Base-by-base conservation (phyloP, 805 yeast species). In the Vanderwaltozyma polyspora region DNA sequence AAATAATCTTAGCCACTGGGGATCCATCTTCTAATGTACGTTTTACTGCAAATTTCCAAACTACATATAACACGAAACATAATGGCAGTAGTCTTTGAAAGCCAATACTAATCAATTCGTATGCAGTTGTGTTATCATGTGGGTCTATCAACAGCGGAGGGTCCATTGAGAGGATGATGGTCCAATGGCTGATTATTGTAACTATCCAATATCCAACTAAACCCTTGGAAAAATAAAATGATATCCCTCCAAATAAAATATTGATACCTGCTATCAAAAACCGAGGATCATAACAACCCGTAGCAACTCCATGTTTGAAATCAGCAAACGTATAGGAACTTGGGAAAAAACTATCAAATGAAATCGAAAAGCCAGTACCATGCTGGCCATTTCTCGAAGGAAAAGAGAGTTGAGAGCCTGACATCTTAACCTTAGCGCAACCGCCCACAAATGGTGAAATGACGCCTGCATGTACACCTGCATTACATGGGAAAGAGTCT, bases 401-500 rank as follows among this genome's bases (percentile, higher is more conserved):
- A 46, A 81, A 86, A 1, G 44, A 37, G 2, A 54, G 51, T 31
- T 68, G 69, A 3, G 70, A 59, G 6, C 89, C 85, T 7, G 57
- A 49, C 53, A 73, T 77, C 2, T 74, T 59, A 13, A 81, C 43
- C 33, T 68, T 63, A 1, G 82, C 86, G 52, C 89, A 79, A 0
- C 94, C 95, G 2, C 97, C 97, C 38, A 61, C 62, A 19, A 66
- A 49, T 11, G 89, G 78, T 0, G 91, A 78, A 1, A 86, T 60
- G 0, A 77, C 55, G 1, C 95, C 95, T 2, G 87, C 76, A 56
- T 87, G 95, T 4, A 82, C 72, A 0, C 91, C 96, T 3, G 95
- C 80, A 0, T 86, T 89, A 54, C 97, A 87, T 0, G 89, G 78
- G 46, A 66, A 86, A 1, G 95, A 83, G 58, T 87, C 97, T 0